Percentiles rank a stretch among this genome's conserved stretches.
phyloP scores from a whole-genome alignment of 2,329 filamentous ascomycete genomes.

The Xylaria sp. region DNA sequence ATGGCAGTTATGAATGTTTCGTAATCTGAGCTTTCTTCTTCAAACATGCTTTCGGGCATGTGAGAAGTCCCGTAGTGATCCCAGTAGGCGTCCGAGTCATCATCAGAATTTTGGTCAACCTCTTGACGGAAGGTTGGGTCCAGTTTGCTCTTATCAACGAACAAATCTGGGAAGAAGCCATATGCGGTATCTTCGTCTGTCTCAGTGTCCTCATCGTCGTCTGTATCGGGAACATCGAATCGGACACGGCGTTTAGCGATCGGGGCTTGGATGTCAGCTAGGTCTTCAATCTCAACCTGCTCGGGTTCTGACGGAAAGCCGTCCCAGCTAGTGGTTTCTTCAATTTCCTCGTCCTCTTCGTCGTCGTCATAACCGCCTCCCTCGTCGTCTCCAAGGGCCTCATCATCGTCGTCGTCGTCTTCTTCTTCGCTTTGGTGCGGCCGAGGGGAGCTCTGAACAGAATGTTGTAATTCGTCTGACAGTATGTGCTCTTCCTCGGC shows the following conservation, averaged over 20 bases:
- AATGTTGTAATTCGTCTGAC: slow-evolving; percentile 55
- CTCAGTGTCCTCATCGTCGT: slow-evolving; percentile 75
- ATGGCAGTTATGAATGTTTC: slow-evolving; percentile 54
- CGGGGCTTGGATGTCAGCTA: slow-evolving; percentile 46
- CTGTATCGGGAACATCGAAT: slow-evolving; percentile 76
- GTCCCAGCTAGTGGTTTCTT: slow-evolving; percentile 65
- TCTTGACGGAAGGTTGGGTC: slow-evolving; percentile 78
- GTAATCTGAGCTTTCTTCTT: slow-evolving; percentile 55
- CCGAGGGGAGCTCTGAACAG: slow-evolving; percentile 61
- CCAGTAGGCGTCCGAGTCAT: slow-evolving; percentile 69
- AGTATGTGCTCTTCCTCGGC: slow-evolving; percentile 82
- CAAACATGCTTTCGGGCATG: slow-evolving; percentile 46
- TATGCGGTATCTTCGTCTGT: slow-evolving; percentile 70
- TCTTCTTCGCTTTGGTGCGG: slow-evolving; percentile 57
- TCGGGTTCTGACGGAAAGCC: slow-evolving; percentile 63
- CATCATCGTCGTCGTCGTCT: slow-evolving; percentile 55
- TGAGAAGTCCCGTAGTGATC: slow-evolving; percentile 61
- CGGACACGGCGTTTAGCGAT: slow-evolving; percentile 74
- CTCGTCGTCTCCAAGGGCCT: slow-evolving; percentile 53
- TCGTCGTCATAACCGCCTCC: slow-evolving; percentile 31
- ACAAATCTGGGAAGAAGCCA: slow-evolving; percentile 78
- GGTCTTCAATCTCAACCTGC: slow-evolving; percentile 56
- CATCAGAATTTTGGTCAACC: slow-evolving; percentile 71
- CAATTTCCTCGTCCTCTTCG: slow-evolving; percentile 46
- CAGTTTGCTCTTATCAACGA: slow-evolving; percentile 78